Base-by-base conservation (phyloP, 345 rosid species). In the Eucalyptus dawsonii region DNA sequence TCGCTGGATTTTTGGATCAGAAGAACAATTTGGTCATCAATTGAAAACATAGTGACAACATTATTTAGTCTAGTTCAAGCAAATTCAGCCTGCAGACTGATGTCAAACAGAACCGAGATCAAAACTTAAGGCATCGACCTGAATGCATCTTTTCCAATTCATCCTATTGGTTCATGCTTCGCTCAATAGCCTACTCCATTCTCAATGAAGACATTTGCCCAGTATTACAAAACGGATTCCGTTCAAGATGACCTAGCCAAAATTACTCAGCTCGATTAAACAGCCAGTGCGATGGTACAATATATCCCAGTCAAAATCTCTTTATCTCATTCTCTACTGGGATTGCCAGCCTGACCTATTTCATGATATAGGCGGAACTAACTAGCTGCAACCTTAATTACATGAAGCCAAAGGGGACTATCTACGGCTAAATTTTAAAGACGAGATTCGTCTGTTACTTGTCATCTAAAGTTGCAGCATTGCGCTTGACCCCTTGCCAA, bases 401-500 rank as follows among this genome's bases (percentile, higher is more conserved):
- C 83, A 76, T 37, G 47, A 40, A 76, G 47, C 83, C 27, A 42
- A 21, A 76, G 47, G 24, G 83, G 83, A 76, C 47, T 76, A 76
- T 76, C 8, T 76, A 76, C 27, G 47, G 47, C 83, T 37, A 42
- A 76, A 76, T 24, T 44, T 76, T 40, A 21, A 76, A 76, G 47
- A 40, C 29, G 3, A 21, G 47, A 76, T 76, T 37, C 3, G 1
- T 76, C 83, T 3, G 29, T 76, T 14, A 37, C 34, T 27, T 8
- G 89, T 98, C 95, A 96, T 95, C 97, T 95, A 89, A 94, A 97
- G 92, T 97, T 97, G 95, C 98, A 98, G 93, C 99, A 98, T 49
- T 91, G 94, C 19, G 96, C 95, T 72, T 88, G 93, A 53, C 99
- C 99, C 93, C 96, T 92, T 42, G 92, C 91, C 92, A 98, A 94